Conservation (phyloP, 768 basidiomycete species). For the Rhizopogon vulgaris region DNA sequence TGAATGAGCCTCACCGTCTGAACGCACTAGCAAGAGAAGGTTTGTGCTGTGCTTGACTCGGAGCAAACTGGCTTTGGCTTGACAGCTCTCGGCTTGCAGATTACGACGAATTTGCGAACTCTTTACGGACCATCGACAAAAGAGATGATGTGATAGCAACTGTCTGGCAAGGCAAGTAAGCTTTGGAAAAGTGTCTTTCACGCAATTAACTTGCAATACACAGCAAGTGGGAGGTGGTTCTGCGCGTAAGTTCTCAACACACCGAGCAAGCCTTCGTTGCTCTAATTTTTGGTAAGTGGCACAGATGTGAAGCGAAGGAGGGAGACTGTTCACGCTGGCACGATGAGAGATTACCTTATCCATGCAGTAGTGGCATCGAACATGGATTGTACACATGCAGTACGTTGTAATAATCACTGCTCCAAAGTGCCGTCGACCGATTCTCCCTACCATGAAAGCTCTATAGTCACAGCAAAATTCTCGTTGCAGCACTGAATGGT, state of each 20-base stretch:
- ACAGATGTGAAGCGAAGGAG: conserved; percentile 43
- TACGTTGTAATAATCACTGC: conserved; percentile 22
- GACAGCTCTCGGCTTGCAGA: conserved; percentile 31
- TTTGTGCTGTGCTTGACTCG: conserved; percentile 21
- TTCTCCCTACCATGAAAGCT: conserved; percentile 32
- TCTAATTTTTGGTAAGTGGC: conserved; percentile 35
- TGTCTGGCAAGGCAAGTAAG: conserved; percentile 53
- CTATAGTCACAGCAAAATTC: conserved; percentile 62
- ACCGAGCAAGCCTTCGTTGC: background rate
- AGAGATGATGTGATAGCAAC: conserved; percentile 59
- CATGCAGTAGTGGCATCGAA: conserved; percentile 43
- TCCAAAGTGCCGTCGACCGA: background rate
- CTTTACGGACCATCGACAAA: conserved; percentile 51
- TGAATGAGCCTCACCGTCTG: conserved; percentile 52
- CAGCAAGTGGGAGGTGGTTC: conserved; percentile 67
- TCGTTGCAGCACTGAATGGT: conserved; percentile 68
- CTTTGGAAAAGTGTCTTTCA: background rate
- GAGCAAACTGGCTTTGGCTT: background rate
- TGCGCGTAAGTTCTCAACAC: conserved; percentile 49
- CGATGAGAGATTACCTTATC: conserved; percentile 42
- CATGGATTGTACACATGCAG: conserved; percentile 61
- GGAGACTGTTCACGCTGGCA: conserved; percentile 11
- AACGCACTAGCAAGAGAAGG: conserved; percentile 56
- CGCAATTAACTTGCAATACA: background rate
- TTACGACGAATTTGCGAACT: conserved; percentile 55